Conservation (phyloP, 2,329 filamentous ascomycete genomes). For the Colletotrichum tabaci region DNA sequence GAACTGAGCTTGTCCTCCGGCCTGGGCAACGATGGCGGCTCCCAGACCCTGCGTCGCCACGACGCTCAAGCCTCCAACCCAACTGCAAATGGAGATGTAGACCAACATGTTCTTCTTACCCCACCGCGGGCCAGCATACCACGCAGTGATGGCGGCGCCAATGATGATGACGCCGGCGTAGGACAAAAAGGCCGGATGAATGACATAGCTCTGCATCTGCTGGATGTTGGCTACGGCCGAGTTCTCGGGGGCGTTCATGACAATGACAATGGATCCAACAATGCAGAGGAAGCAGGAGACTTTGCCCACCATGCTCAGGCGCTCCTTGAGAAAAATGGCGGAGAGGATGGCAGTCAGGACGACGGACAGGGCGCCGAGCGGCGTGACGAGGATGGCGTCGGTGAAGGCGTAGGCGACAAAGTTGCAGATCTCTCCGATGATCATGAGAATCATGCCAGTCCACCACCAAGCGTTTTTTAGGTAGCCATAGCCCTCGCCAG, state of each 20-base stretch:
- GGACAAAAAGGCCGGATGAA: conserved; percentile 86
- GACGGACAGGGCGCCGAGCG: conserved; percentile 90
- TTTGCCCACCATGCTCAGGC: conserved; percentile 95
- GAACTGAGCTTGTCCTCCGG: conserved; percentile 86
- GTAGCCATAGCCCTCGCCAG: conserved; percentile 97
- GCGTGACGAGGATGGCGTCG: conserved; percentile 95
- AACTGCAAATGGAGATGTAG: conserved; percentile 95
- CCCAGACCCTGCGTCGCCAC: conserved; percentile 95
- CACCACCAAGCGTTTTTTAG: conserved; percentile 97
- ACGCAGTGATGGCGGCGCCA: conserved; percentile 78
- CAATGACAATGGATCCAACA: conserved; percentile 92
- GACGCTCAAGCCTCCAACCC: conserved; percentile 93
- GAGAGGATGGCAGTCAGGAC: conserved; percentile 93
- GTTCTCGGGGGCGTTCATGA: conserved; percentile 90
- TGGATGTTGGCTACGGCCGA: conserved; percentile 90
- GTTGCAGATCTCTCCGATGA: conserved; percentile 95
- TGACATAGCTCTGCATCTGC: conserved; percentile 90
- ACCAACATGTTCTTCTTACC: conserved; percentile 98
- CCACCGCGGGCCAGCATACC: conserved; percentile 88
- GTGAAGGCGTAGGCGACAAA: conserved; percentile 98
- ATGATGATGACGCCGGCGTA: conserved; percentile 89
- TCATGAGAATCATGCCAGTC: conserved; percentile 96
- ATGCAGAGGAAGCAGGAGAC: conserved; percentile 97
- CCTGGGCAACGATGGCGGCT: conserved; percentile 90
- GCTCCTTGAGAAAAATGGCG: conserved; percentile 95